Evolutionary conservation across 2,329 filamentous ascomycete genomes (phyloP), one percentile per base, ranked within the genome.

Genomic region (Fusarium lyarnte): DNA sequence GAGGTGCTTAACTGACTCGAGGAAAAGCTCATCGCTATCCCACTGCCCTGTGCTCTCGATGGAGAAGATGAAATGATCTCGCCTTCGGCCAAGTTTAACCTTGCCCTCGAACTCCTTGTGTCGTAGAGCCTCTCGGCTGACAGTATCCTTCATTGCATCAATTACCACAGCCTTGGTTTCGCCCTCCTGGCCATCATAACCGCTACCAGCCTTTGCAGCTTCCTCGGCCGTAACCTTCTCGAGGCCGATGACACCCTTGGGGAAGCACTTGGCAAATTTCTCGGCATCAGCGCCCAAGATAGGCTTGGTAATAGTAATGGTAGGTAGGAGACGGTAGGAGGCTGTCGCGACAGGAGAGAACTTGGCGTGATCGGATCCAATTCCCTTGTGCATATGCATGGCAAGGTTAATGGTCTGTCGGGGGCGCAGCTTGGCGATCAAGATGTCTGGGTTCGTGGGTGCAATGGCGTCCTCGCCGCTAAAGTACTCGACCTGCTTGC

Each of bases 51-150:
- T 92, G 85, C 95, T 98, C 86, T 99, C 96, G 39, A 99, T 88
- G 60, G 91, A 92, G 87, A 96, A 99, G 82, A 99, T 98, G 82
- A 99, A 99, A 84, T 99, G 97, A 81, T 99, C 96, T 73, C 94
- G 88, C 77, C 94, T 86, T 60, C 97, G 88, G 46, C 96, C 96
- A 36, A 99, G 89, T 86, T 94, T 95, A 72, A 99, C 96, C 86
- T 98, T 99, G 80, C 91, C 93, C 83, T 96, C 90, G 84, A 99
- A 98, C 84, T 98, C 96, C 31, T 91, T 87, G 80, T 99, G 95
- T 54, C 96, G 90, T 79, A 99, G 83, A 78, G 93, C 96, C 84
- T 99, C 97, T 74, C 96, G 90, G 82, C 93, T 97, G 69, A 99
- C 95, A 0, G 95, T 98, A 81, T 99, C 97, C 78, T 93, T 93